Percentiles rank a stretch among this genome's conserved stretches.
Evolutionary conservation across 2,329 filamentous ascomycete genomes (phyloP).

Genomic region (Pseudogymnoascus sp.): DNA sequence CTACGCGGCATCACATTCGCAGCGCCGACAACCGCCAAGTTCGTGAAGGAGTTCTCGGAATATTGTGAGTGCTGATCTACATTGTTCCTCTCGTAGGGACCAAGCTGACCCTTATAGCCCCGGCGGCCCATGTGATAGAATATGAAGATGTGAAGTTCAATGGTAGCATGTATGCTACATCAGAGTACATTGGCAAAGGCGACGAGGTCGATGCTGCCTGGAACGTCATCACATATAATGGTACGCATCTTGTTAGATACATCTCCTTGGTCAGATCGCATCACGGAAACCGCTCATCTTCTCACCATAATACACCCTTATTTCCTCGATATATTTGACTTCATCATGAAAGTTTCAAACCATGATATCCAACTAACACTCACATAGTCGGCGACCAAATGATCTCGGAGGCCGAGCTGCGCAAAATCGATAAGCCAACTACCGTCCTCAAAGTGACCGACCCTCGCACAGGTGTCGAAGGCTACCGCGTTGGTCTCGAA

Average conservation of each 20-base stretch:
- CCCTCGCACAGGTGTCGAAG: slow-evolving; percentile 46
- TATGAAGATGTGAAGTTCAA: slow-evolving; percentile 45
- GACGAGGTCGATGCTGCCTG: slow-evolving; percentile 49
- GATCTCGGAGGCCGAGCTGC: slow-evolving; percentile 46
- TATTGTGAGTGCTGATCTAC: slow-evolving; percentile 33
- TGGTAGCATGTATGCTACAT: slow-evolving; percentile 33
- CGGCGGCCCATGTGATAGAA: slow-evolving; percentile 38
- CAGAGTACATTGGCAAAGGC: slow-evolving; percentile 47
- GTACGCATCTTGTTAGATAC: slow-evolving; percentile 21
- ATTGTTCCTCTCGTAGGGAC: not conserved
- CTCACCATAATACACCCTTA: slow-evolving; percentile 6
- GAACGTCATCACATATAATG: slow-evolving; percentile 43
- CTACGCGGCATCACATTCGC: not conserved
- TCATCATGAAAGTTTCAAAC: not conserved
- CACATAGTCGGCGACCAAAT: slow-evolving; percentile 50
- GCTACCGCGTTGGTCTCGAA: slow-evolving; percentile 47
- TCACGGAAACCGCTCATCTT: slow-evolving; percentile 20
- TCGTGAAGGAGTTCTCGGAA: slow-evolving; percentile 35
- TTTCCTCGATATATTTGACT: slow-evolving; percentile 14
- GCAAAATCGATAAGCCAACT: slow-evolving; percentile 42
- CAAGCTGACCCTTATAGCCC: slow-evolving; percentile 31
- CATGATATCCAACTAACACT: slow-evolving; percentile 1
- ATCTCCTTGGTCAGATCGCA: not conserved
- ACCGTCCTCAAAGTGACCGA: slow-evolving; percentile 47
- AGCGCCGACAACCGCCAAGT: slow-evolving; percentile 21